Evolutionary conservation across 2,329 filamentous ascomycete species (phyloP), one percentile per base, ranked within the genome.

Genomic region (Colletotrichum euphorbiae): DNA sequence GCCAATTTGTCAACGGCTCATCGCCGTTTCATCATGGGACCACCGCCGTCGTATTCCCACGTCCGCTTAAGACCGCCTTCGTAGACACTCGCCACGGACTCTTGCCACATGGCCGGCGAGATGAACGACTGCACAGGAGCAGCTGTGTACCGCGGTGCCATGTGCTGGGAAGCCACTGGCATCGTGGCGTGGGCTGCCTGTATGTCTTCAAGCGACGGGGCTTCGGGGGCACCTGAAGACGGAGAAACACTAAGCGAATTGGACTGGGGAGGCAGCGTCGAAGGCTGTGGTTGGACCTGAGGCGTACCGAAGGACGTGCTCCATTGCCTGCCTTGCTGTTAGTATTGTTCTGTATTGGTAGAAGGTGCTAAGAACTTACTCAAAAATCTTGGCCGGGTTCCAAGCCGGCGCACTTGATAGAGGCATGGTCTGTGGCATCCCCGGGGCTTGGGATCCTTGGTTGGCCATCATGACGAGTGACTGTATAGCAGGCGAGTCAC

Each of bases 271-370:
- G 78, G 79, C 73, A 81, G 76, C 68, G 81, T 78, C 65, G 75
- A 75, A 70, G 78, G 77, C 70, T 80, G 78, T 71, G 81, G 75
- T 74, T 84, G 81, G 74, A 80, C 79, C 72, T 82, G 80, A 68
- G 88, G 89, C 79, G 90, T 92, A 84, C 93, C 93, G 82, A 98
- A 98, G 72, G 95, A 94, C 76, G 92, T 90, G 80, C 97, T 94
- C 94, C 95, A 98, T 84, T 97, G 93, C 79, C 94, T 97, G 42
- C 17, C 33, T 66, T 38, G 11, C 50, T 38, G 62, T 74, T 69
- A 76, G 69, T 33, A 50, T 21, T 11, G 6, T 21, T 15, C 12
- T 42, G 6, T 11, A 17, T 40, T 6, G 19, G 7, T 12, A n/a
- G 3, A 17, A 12, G 3, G 21, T 17, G 6, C 33, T 13, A 12